Evolutionary conservation across 257 asterid species (phyloP).

Genomic region (Ilex asprella): DNA sequence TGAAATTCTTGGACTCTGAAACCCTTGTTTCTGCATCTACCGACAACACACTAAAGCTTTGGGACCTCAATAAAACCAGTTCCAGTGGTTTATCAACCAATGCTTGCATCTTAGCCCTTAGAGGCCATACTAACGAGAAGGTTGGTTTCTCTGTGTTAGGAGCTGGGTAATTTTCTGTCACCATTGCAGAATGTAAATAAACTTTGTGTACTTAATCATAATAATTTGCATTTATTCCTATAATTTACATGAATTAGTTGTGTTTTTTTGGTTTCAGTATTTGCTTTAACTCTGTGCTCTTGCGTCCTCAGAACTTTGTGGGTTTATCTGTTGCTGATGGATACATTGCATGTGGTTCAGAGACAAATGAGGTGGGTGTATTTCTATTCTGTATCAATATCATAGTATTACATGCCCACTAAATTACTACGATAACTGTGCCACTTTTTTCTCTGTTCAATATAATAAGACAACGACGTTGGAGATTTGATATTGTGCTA

Average conservation of each 20-base stretch:
- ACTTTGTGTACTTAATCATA: no score
- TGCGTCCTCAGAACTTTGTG: slow-evolving; percentile 77
- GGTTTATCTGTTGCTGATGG: slow-evolving; percentile 89
- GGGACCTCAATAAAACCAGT: slow-evolving; percentile 85
- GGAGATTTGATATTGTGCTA: no score
- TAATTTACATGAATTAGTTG: neutral
- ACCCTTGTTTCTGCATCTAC: slow-evolving; percentile 89
- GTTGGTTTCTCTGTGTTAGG: slow-evolving; percentile 27
- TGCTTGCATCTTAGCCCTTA: slow-evolving; percentile 73
- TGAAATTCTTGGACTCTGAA: slow-evolving; percentile 68
- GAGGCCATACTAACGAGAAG: slow-evolving; percentile 94
- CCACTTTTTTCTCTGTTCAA: no score
- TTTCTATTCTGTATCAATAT: no score
- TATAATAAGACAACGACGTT: no score
- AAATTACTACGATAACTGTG: no score
- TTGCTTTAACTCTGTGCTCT: slow-evolving; percentile 19
- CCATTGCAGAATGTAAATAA: no score
- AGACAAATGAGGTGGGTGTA: slow-evolving; percentile 73
- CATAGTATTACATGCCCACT: no score
- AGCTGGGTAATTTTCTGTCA: neutral
- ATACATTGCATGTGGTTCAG: slow-evolving; percentile 90
- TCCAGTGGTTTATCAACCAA: slow-evolving; percentile 56
- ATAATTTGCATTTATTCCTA: neutral
- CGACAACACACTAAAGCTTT: slow-evolving; percentile 82
- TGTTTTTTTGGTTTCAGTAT: slow-evolving; percentile 7